Percentiles rank a stretch among this genome's conserved stretches.
Conservation (phyloP, 2,329 filamentous ascomycete species). For the Alternaria gansuensis region DNA sequence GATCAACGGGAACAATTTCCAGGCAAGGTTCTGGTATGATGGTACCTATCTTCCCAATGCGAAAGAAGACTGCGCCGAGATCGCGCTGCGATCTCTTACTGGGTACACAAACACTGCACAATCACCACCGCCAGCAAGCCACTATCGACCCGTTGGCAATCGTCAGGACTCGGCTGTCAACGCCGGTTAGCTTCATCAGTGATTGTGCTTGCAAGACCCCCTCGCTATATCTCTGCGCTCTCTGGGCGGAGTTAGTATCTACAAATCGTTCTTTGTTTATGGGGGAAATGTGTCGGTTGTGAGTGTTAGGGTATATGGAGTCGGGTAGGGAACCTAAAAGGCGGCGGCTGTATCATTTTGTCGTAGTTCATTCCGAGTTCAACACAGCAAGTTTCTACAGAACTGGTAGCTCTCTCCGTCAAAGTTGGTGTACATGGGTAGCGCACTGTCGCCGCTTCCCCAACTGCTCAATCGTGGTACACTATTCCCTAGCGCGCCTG, state of each 20-base stretch:
- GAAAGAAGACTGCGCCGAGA: constrained; percentile 50
- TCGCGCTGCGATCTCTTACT: constrained; percentile 40
- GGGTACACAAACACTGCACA: constrained; percentile 27
- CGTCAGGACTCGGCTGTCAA: constrained; percentile 14
- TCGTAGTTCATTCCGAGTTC: neutral
- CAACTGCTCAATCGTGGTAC: constrained; percentile 7
- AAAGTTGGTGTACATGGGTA: neutral
- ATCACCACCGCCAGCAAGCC: constrained; percentile 38
- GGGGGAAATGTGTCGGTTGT: neutral
- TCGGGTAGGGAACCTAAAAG: neutral
- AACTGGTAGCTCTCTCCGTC: neutral
- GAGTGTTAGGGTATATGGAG: neutral
- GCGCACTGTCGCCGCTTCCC: constrained; percentile 8
- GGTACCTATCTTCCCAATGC: constrained; percentile 46
- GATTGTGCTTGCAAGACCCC: neutral
- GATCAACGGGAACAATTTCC: constrained; percentile 38
- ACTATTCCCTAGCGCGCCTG: constrained; percentile 11
- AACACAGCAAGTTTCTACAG: neutral
- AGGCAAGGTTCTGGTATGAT: constrained; percentile 53
- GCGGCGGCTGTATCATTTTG: constrained; percentile 3
- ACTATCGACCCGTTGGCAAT: constrained; percentile 26
- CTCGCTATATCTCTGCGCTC: neutral
- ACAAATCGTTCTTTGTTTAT: neutral
- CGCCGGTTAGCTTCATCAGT: constrained; percentile 3
- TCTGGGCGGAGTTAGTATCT: neutral